Evolutionary conservation across 202 grass and related monocot genomes (phyloP).

Genomic region (Dendrocalamus latiflorus): DNA sequence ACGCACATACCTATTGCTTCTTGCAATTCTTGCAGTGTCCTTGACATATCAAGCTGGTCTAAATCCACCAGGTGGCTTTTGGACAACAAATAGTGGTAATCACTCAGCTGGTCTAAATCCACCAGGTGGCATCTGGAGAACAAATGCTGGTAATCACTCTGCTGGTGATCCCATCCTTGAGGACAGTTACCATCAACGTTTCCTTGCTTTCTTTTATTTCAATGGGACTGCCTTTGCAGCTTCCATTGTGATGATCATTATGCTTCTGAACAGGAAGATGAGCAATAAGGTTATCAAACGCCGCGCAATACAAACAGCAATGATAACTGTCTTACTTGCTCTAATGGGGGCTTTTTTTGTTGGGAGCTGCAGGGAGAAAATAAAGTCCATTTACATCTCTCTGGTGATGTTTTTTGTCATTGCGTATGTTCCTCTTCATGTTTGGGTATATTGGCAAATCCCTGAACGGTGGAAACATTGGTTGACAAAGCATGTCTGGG

Average conservation of each 20-base stretch:
- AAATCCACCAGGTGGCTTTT: slow-evolving; percentile 27
- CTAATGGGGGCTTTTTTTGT: slow-evolving; percentile 34
- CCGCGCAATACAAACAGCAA: slow-evolving; percentile 23
- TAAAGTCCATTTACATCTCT: slow-evolving; percentile 28
- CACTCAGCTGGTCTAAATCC: slow-evolving; percentile 13
- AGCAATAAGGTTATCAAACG: slow-evolving; percentile 16
- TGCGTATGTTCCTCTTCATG: slow-evolving; percentile 19
- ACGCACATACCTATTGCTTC: slow-evolving; percentile 21
- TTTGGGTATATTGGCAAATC: background rate
- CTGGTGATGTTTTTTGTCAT: slow-evolving; percentile 38
- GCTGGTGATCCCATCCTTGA: slow-evolving; percentile 24
- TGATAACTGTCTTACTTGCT: slow-evolving; percentile 39
- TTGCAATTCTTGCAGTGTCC: slow-evolving; percentile 26
- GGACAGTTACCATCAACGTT: slow-evolving; percentile 21
- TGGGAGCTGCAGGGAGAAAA: slow-evolving; percentile 29
- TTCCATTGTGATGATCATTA: slow-evolving; percentile 45
- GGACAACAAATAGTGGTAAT: background rate
- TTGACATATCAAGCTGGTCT: slow-evolving; percentile 30
- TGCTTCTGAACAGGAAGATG: slow-evolving; percentile 40
- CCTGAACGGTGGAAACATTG: background rate
- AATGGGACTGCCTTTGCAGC: slow-evolving; percentile 37
- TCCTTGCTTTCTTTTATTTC: slow-evolving; percentile 35
- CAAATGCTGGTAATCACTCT: background rate
- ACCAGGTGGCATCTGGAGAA: slow-evolving; percentile 24
- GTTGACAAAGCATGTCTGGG: background rate